Percentiles rank a stretch among this genome's conserved stretches.
Evolutionary conservation across 2,329 filamentous ascomycete genomes (phyloP).

Genomic region (Curvularia spicifera): DNA sequence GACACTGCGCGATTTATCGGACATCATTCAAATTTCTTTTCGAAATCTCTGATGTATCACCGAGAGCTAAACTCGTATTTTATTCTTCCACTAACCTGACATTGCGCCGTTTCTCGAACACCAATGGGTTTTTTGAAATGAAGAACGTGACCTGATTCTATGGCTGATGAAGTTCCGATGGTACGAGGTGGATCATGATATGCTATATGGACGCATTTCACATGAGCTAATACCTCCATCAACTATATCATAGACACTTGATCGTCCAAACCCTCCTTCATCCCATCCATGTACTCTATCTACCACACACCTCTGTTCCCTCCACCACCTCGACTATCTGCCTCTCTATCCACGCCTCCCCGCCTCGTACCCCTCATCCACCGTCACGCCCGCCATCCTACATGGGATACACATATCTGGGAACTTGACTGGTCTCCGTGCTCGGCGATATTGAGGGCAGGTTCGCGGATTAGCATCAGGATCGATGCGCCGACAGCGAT

Average conservation of each 20-base stretch:
- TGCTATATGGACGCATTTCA: too few species aligned
- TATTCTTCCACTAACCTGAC: too few species aligned
- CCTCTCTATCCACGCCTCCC: constrained; percentile 3
- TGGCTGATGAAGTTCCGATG: neutral
- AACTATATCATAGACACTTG: too few species aligned
- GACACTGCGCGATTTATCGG: too few species aligned
- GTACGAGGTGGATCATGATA: too few species aligned
- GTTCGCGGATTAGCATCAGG: neutral
- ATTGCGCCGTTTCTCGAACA: neutral
- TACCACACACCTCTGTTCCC: too few species aligned
- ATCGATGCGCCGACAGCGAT: constrained; percentile 4
- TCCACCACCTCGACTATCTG: too few species aligned
- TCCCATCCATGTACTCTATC: too few species aligned
- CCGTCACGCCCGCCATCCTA: neutral
- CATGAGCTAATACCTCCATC: too few species aligned
- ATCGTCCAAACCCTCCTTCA: too few species aligned
- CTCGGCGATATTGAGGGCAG: neutral
- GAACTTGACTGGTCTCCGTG: neutral
- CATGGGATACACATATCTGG: constrained; percentile 7
- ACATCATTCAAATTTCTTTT: neutral
- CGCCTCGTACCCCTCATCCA: constrained; percentile 7
- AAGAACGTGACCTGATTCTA: neutral
- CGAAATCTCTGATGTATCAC: too few species aligned
- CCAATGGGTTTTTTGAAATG: neutral
- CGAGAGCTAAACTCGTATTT: too few species aligned